phyloP scores from a whole-genome alignment of 768 basidiomycete species.

The Lactarius quietus region DNA sequence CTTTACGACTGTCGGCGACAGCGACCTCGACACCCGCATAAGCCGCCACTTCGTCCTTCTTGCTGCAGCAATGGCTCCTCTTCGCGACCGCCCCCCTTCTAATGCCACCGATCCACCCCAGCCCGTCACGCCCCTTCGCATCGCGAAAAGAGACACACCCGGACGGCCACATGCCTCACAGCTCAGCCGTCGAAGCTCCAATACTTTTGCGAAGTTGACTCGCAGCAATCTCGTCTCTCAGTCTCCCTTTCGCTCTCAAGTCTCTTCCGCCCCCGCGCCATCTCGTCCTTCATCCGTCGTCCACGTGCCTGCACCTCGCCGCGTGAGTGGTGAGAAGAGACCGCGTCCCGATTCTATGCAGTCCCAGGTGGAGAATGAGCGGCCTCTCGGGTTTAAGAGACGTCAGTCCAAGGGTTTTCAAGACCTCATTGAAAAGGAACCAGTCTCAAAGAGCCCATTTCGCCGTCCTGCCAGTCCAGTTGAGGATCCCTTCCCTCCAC shows the following conservation, averaged over 20 bases:
- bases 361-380: constrained; percentile 68
- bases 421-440: constrained; percentile 68
- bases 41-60: background rate
- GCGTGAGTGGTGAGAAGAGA: constrained; percentile 75
- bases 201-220: constrained; percentile 74
- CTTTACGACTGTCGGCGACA: constrained; percentile 12
- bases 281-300: constrained; percentile 33
- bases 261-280: constrained; percentile 43
- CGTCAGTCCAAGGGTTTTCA: constrained; percentile 74
- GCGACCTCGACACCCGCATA: background rate
- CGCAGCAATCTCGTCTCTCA: constrained; percentile 79
- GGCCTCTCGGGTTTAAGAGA: constrained; percentile 66
- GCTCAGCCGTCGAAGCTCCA: constrained; percentile 69
- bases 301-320: constrained; percentile 40
- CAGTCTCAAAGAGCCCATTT: constrained; percentile 83
- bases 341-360: constrained; percentile 70
- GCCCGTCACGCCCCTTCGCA: constrained; percentile 63
- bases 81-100: constrained; percentile 57
- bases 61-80: constrained; percentile 39
- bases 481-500: constrained; percentile 31
- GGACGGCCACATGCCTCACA: constrained; percentile 40
- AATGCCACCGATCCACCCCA: constrained; percentile 66
- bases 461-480: constrained; percentile 33
- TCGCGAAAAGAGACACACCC: constrained; percentile 60
- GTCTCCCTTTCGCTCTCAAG: constrained; percentile 76